Conservation (phyloP, 2,329 filamentous ascomycete species). For the Cercospora sesami region DNA sequence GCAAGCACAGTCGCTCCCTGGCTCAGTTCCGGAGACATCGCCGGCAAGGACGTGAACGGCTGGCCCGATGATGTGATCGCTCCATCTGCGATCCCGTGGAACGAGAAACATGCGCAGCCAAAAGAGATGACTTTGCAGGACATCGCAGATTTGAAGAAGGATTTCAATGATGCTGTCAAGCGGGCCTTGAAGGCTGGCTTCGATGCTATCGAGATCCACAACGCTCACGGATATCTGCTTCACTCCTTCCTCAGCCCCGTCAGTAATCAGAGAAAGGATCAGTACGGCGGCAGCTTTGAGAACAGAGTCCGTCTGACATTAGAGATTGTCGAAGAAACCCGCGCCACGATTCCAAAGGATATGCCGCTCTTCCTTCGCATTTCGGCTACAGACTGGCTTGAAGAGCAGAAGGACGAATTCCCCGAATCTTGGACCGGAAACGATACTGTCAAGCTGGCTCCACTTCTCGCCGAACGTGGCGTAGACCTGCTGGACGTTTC, state of each 20-base stretch:
- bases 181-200: slow-evolving; percentile 59
- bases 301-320: slow-evolving; percentile 69
- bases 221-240: slow-evolving; percentile 75
- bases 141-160: slow-evolving; percentile 63
- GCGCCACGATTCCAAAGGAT: slow-evolving; percentile 61
- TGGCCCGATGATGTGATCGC: slow-evolving; percentile 56
- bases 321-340: slow-evolving; percentile 63
- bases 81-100: slow-evolving; percentile 63
- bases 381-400: slow-evolving; percentile 74
- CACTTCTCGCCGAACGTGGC: slow-evolving; percentile 67
- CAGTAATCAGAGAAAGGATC: slow-evolving; percentile 67
- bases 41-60: slow-evolving; percentile 53
- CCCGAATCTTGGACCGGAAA: slow-evolving; percentile 66
- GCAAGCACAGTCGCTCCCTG: slow-evolving; percentile 63
- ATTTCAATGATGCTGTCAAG: slow-evolving; percentile 21
- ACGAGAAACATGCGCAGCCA: slow-evolving; percentile 60
- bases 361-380: slow-evolving; percentile 75
- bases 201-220: slow-evolving; percentile 78
- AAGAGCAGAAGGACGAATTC: slow-evolving; percentile 51
- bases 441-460: slow-evolving; percentile 64
- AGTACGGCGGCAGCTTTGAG: slow-evolving; percentile 66
- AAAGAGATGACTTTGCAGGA: slow-evolving; percentile 68
- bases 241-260: slow-evolving; percentile 68
- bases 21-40: slow-evolving; percentile 58
- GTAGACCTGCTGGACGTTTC: slow-evolving; percentile 84